Base-by-base conservation (phyloP, 768 basidiomycete species). In the Cystofilobasidium bisporidii region DNA sequence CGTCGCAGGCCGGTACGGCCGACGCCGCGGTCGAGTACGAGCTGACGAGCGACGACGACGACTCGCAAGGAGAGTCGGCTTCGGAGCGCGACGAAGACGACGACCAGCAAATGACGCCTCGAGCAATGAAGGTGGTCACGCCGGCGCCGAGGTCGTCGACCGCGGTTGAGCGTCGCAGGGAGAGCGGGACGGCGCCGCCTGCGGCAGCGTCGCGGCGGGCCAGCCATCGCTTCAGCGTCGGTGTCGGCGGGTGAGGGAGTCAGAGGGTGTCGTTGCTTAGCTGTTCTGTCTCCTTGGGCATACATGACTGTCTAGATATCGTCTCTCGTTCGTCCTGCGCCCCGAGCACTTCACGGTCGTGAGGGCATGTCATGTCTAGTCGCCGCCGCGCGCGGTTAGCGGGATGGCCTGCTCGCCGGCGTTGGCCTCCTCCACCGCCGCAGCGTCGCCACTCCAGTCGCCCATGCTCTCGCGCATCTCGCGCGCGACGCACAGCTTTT, bases 401-500 rank as follows among this genome's bases (percentile, higher is more conserved):
- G 53, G 53, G 6, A 56, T 56, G 10, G 30, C 50, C 26, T 63
- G 50, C 36, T 43, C 45, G 26, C 61, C 61, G 22, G 20, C 60
- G 2, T 12, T 10, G 9, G 41, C 60, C 28, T 61, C 41, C 24
- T 61, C 60, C 36, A 12, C 36, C 36, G 36, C 36, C 41, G 26
- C 26, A 2, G 8, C 61, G 61, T 30, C 20, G 3, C 61, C 67
- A 26, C 67, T 61, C 67, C 61, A 62, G 36, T 68, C 67, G 20
- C 70, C 63, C 22, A 94, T 77, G 11, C 91, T 91, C 74, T 93
- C 90, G 24, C 79, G 79, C 90, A 96, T 90, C 78, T 96, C 91
- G 50, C 91, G 80, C 72, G 83, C 85, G 32, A 94, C 88, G 75
- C 94, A 93, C 32, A 96, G 80, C 73, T 97, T 91, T 75, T 99